A percentile compares a stretch with the other conserved stretches of the same genome.
These are phyloP conservation scores for Hippophae gyantsensis DNA, from an alignment of 306 rosid genomes.

Conservation along the genomic window DNA sequence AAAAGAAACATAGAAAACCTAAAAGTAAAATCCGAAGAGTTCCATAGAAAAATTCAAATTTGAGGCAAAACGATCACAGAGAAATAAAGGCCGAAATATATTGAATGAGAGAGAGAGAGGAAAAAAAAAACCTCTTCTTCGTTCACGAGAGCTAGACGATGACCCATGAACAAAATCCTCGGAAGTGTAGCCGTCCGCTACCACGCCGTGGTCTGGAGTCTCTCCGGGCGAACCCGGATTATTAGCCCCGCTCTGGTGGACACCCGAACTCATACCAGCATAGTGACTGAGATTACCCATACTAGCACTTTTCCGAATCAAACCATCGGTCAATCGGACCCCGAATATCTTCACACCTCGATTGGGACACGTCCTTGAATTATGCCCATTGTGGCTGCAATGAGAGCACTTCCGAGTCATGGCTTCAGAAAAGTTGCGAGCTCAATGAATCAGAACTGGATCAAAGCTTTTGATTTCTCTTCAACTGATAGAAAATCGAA, in stretches of 20 bases:
- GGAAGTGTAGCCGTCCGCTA: slow-evolving; percentile 82
- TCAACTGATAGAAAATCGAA: no score
- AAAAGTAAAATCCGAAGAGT: no score
- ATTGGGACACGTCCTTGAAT: slow-evolving; percentile 90
- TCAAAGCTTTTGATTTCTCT: background rate
- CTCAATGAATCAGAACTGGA: slow-evolving; percentile 17
- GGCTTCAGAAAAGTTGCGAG: background rate
- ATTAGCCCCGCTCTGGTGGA: slow-evolving; percentile 24
- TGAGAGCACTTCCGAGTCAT: slow-evolving; percentile 97
- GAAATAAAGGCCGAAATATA: background rate
- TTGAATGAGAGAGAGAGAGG: background rate
- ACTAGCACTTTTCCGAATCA: slow-evolving; percentile 91
- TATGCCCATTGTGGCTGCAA: slow-evolving; percentile 98
- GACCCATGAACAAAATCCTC: slow-evolving; percentile 97
- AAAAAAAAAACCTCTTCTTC: slow-evolving; percentile 67
- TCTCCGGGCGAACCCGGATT: slow-evolving; percentile 85
- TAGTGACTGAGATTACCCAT: slow-evolving; percentile 95
- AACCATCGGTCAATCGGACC: slow-evolving; percentile 87
- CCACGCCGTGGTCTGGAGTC: slow-evolving; percentile 54
- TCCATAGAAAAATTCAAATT: background rate
- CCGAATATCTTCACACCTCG: slow-evolving; percentile 94
- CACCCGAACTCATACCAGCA: slow-evolving; percentile 40
- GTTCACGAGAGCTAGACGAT: slow-evolving; percentile 80
- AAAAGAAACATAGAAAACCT: no score
- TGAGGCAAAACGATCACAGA: background rate